phyloP scores from a whole-genome alignment of 371 early-diverging fungal genomes.

The Apophysomyces variabilis region DNA sequence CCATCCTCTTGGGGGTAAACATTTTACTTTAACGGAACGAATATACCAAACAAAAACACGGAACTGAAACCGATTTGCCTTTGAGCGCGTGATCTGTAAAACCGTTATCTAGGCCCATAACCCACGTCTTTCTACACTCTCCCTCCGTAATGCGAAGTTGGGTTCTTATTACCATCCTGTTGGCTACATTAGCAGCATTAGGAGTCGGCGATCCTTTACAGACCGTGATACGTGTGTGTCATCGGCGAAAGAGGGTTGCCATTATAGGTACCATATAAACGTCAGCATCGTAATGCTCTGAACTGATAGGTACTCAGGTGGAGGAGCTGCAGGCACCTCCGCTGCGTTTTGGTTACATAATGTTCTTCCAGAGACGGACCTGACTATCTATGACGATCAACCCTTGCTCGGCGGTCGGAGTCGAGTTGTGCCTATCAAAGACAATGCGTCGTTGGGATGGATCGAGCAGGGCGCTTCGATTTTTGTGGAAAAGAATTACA shows the following conservation, averaged over 20 bases:
- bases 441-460: slow-evolving; percentile 32
- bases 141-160: neutral
- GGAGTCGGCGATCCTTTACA: neutral
- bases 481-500: slow-evolving; percentile 62
- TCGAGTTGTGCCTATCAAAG: slow-evolving; percentile 47
- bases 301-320: slow-evolving; percentile 39
- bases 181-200: neutral
- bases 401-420: slow-evolving; percentile 62
- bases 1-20: too few species aligned
- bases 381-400: slow-evolving; percentile 58
- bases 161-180: neutral
- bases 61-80: too few species aligned
- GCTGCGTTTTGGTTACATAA: slow-evolving; percentile 61
- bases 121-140: neutral
- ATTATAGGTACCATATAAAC: neutral
- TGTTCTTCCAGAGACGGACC: slow-evolving; percentile 40
- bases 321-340: slow-evolving; percentile 68
- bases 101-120: neutral
- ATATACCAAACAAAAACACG: too few species aligned
- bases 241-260: neutral
- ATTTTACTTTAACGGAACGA: too few species aligned
- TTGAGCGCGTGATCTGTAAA: too few species aligned
- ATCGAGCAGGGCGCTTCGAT: slow-evolving; percentile 69
- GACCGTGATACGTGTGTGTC: neutral
- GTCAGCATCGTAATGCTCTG: neutral